Conservation (phyloP, 306 rosid species). For the Cicer cuneatum region DNA sequence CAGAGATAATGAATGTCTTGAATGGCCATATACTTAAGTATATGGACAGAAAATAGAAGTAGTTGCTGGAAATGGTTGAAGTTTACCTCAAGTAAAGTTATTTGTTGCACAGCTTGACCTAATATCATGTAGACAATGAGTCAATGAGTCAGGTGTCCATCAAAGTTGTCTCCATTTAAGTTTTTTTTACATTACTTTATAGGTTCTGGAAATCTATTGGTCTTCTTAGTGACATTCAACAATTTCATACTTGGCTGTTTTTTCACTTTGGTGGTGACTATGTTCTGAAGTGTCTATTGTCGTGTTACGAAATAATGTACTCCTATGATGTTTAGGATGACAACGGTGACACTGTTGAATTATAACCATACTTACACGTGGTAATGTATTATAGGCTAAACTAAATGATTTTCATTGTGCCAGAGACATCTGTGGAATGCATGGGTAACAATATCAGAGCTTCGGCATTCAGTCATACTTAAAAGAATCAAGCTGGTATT, state of each 20-base stretch:
- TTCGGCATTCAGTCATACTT: conserved; percentile 94
- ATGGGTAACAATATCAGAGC: conserved; percentile 96
- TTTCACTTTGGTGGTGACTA: conserved; percentile 33
- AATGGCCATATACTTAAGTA: conserved; percentile 11
- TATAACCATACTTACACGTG: conserved; percentile 39
- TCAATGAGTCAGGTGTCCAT: conserved; percentile 29
- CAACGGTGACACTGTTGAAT: conserved; percentile 12
- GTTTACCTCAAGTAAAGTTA: conserved; percentile 20
- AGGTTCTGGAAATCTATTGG: conserved; percentile 16
- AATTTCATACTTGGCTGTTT: conserved; percentile 15
- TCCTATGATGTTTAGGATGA: conserved; percentile 26
- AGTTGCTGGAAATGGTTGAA: conserved; percentile 37
- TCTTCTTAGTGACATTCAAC: conserved; percentile 22
- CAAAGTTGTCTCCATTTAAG: conserved; percentile 16
- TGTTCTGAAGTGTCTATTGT: conserved; percentile 30
- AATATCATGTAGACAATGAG: conserved; percentile 13
- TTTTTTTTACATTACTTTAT: conserved; percentile 22
- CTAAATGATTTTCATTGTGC: conserved; percentile 48
- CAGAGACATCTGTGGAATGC: conserved; percentile 98
- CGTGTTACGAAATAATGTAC: conserved; percentile 1
- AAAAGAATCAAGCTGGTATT: conserved; percentile 92
- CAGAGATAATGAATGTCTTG: conserved; percentile 28
- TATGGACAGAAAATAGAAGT: conserved; percentile 2
- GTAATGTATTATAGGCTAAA: conserved; percentile 40
- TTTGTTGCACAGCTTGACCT: background rate